Conservation (phyloP, 2,329 filamentous ascomycete species). For the Colletotrichum truncatum region DNA sequence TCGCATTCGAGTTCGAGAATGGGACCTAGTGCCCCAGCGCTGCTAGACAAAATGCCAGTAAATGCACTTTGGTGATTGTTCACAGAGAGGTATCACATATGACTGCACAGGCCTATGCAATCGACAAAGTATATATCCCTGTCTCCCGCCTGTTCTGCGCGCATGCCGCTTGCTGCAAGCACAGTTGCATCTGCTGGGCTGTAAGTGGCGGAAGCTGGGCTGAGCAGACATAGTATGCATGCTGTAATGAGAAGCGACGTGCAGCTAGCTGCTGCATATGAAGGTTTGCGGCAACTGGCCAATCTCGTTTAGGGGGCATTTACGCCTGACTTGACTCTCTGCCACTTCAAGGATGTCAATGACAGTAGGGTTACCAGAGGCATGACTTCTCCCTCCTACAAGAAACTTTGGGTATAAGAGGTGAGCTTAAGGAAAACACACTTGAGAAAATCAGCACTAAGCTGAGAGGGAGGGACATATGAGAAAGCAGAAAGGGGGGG, state of each 20-base stretch:
- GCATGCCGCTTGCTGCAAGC: conserved; percentile 14
- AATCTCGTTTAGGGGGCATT: conserved; percentile 16
- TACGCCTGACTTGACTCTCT: conserved; percentile 29
- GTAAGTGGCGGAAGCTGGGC: conserved; percentile 22
- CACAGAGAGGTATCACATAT: conserved; percentile 14
- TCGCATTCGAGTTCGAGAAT: conserved; percentile 28
- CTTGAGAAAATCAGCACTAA: conserved; percentile 19
- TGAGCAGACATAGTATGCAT: conserved; percentile 9
- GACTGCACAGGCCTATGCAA: conserved; percentile 17
- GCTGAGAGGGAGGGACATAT: too few species aligned
- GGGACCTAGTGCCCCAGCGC: neutral
- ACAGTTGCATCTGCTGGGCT: conserved; percentile 5
- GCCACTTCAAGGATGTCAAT: conserved; percentile 30
- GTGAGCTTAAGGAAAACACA: neutral
- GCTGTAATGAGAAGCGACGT: conserved; percentile 1
- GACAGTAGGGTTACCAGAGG: conserved; percentile 10
- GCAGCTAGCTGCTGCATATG: conserved; percentile 6
- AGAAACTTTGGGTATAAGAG: neutral
- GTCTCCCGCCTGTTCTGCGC: conserved; percentile 24
- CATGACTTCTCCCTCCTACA: neutral
- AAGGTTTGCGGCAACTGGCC: conserved; percentile 20
- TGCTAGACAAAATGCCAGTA: neutral
- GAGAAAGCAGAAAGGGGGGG: too few species aligned
- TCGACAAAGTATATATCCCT: conserved; percentile 19
- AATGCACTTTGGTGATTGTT: neutral